Conservation (phyloP, 306 rosid genomes). For the Citrullus mucosospermus region DNA sequence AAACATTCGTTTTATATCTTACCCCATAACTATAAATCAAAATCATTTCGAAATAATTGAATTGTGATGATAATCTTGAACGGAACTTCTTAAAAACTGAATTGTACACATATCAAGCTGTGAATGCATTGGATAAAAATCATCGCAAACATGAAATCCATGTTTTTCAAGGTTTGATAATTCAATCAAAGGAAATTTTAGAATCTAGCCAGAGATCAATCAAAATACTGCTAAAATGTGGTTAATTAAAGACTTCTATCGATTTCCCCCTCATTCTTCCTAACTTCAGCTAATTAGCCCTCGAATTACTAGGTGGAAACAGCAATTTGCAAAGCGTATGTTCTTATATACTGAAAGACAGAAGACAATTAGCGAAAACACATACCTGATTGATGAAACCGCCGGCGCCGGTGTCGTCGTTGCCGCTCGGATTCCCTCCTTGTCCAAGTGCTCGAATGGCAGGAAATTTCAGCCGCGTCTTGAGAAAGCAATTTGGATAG, state of each 20-base stretch:
- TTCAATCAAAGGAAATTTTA: background rate
- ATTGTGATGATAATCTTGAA: background rate
- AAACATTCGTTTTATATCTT: too few relatives aligned
- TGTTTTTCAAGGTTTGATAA: background rate
- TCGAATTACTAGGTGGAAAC: background rate
- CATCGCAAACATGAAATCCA: too few relatives aligned
- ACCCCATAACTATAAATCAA: background rate
- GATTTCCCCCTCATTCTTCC: background rate
- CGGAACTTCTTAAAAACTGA: background rate
- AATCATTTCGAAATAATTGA: background rate
- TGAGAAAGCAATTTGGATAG: slow-evolving; percentile 16
- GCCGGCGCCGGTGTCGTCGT: background rate
- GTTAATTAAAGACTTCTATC: background rate
- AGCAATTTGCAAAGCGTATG: background rate
- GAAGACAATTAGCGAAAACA: background rate
- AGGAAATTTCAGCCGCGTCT: slow-evolving; percentile 1
- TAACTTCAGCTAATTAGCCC: background rate
- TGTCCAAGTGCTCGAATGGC: slow-evolving; percentile 26
- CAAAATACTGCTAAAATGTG: background rate
- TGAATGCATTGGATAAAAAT: background rate
- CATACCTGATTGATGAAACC: slow-evolving; percentile 26
- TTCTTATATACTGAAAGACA: background rate
- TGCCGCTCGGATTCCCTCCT: slow-evolving; percentile 4
- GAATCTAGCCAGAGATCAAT: background rate
- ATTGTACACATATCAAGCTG: background rate